Conservation (phyloP, 371 early-diverging fungal species). For the Enterocytospora artemiae region DNA sequence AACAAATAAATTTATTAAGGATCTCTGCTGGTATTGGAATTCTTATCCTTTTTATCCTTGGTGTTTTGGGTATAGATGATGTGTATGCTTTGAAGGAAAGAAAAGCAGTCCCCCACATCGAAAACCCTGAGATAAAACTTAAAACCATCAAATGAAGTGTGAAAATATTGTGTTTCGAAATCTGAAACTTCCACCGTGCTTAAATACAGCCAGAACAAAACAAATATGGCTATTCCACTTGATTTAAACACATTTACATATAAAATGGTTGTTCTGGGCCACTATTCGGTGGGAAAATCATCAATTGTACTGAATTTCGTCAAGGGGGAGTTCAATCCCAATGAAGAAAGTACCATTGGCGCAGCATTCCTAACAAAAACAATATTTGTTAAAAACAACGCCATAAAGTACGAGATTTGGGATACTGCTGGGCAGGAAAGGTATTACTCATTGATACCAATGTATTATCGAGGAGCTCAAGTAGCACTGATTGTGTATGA, state of each 20-base stretch:
- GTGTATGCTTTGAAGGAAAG: no score
- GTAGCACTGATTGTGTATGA: slow-evolving; percentile 83
- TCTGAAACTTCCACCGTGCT: no score
- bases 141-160: no score
- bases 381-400: slow-evolving; percentile 1
- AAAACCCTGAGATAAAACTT: no score
- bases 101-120: no score
- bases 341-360: slow-evolving; percentile 99
- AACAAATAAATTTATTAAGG: no score
- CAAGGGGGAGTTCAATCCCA: slow-evolving; percentile 84
- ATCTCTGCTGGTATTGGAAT: no score
- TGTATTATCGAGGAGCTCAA: slow-evolving; percentile 89
- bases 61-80: no score
- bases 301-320: slow-evolving; percentile 67
- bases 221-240: neutral
- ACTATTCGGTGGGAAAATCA: slow-evolving; percentile 58
- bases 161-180: no score
- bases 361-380: slow-evolving; percentile 94
- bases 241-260: slow-evolving; percentile 46
- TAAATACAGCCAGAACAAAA: neutral
- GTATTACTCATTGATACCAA: slow-evolving; percentile 80
- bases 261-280: slow-evolving; percentile 58
- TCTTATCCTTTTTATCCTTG: no score
- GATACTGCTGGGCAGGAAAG: slow-evolving; percentile 85
- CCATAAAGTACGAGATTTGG: slow-evolving; percentile 73